These are phyloP conservation scores for Striga hermonthica DNA, from an alignment of 305 asterid species.

Conservation along the genomic window DNA sequence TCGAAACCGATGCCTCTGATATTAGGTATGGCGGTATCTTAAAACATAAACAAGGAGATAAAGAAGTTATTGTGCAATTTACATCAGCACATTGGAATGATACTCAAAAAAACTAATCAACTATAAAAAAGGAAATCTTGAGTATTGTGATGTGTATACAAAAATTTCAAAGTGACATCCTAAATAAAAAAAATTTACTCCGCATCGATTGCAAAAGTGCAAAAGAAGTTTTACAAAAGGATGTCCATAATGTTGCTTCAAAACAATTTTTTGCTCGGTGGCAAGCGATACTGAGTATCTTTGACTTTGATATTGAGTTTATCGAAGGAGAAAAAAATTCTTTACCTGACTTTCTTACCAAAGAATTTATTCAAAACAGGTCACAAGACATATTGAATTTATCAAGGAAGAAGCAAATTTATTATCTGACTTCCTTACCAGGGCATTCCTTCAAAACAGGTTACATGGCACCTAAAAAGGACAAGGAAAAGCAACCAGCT, in stretches of 20 bases:
- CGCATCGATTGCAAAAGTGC: background rate
- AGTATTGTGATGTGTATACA: background rate
- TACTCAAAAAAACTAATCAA: background rate
- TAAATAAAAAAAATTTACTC: background rate
- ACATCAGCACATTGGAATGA: background rate
- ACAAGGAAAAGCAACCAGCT: background rate
- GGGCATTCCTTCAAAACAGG: background rate
- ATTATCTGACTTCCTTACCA: too few species aligned
- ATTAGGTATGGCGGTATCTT: background rate
- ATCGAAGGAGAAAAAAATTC: too few species aligned
- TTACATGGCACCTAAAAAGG: background rate
- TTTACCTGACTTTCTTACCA: too few species aligned
- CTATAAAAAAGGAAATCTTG: background rate
- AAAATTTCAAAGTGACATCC: background rate
- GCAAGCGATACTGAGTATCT: background rate
- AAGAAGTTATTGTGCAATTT: background rate
- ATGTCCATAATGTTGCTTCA: background rate
- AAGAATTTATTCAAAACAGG: too few species aligned
- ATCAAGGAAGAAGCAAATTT: background rate
- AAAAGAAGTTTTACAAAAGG: conserved; percentile 1
- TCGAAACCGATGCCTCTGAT: background rate
- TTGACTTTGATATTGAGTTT: background rate
- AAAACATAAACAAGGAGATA: background rate
- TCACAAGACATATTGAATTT: too few species aligned
- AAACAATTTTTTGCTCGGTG: background rate